These are phyloP conservation scores for Parathielavia hyrcaniae DNA, from an alignment of 495 filamentous ascomycete species.

Conservation along the genomic window DNA sequence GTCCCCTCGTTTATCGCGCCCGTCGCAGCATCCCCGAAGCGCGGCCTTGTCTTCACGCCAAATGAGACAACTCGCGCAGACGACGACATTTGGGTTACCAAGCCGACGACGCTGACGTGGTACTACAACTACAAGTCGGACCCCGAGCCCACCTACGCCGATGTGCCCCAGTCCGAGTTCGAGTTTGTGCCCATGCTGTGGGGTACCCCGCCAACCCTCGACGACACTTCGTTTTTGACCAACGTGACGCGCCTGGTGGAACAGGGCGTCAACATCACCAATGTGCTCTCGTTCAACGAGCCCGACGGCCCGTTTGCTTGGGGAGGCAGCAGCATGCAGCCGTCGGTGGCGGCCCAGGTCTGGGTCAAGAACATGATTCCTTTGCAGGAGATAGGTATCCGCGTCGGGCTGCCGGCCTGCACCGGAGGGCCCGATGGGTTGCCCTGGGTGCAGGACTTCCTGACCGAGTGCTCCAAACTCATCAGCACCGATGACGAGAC, in stretches of 20 bases:
- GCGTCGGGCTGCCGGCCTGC: conserved; percentile 54
- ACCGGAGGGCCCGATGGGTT: conserved; percentile 52
- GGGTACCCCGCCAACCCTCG: conserved; percentile 45
- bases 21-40: conserved; percentile 49
- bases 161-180: conserved; percentile 43
- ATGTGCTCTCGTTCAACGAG: conserved; percentile 70
- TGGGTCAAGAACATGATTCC: conserved; percentile 66
- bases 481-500: conserved; percentile 31
- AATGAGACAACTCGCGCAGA: conserved; percentile 46
- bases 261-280: conserved; percentile 51
- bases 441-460: conserved; percentile 58
- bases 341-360: conserved; percentile 52
- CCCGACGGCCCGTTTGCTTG: conserved; percentile 49
- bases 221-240: conserved; percentile 50
- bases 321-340: conserved; percentile 55
- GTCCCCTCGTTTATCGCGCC: conserved; percentile 13
- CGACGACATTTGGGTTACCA: conserved; percentile 52
- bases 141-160: conserved; percentile 47
- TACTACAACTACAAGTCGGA: conserved; percentile 68
- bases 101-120: conserved; percentile 59
- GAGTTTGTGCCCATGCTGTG: conserved; percentile 80
- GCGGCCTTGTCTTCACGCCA: conserved; percentile 62
- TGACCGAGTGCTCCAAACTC: conserved; percentile 45
- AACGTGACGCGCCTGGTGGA: conserved; percentile 46
- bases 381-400: conserved; percentile 49